These are phyloP conservation scores for Phytophthora lateralis DNA, from an alignment of 352 stramenopile species.

Conservation along the genomic window DNA sequence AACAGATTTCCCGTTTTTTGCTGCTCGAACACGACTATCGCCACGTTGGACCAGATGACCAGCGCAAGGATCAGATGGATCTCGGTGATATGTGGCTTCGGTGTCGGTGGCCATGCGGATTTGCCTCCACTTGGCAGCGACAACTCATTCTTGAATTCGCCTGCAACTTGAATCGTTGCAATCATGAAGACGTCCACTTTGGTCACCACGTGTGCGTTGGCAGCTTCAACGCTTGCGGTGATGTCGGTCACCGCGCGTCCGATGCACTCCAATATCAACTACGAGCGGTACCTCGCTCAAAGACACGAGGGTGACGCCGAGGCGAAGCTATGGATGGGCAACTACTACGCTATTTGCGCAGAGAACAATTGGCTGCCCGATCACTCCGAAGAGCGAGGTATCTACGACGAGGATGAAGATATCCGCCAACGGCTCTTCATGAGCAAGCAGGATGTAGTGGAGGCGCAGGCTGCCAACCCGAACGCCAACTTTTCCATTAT, in stretches of 20 bases:
- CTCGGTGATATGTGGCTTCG: constrained; percentile 15
- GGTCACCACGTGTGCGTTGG: constrained; percentile 15
- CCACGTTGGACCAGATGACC: constrained; percentile 19
- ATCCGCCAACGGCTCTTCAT: constrained; percentile 40
- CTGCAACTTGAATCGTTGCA: no score
- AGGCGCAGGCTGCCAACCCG: constrained; percentile 32
- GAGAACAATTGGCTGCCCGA: constrained; percentile 35
- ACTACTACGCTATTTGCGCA: constrained; percentile 15
- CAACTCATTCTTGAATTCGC: constrained; percentile 35
- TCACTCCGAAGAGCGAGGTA: constrained; percentile 28
- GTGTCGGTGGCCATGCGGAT: constrained; percentile 10
- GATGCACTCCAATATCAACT: constrained; percentile 45
- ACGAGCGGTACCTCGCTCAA: constrained; percentile 43
- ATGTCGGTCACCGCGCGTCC: constrained; percentile 7
- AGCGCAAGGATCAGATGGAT: constrained; percentile 25
- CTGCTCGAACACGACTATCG: constrained; percentile 24
- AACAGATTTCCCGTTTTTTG: constrained; percentile 35
- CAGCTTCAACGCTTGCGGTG: constrained; percentile 19
- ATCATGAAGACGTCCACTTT: constrained; percentile 25
- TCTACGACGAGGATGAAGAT: constrained; percentile 35
- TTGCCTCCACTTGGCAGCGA: background rate
- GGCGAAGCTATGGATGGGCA: constrained; percentile 22
- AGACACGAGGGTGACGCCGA: constrained; percentile 23
- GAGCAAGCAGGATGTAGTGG: constrained; percentile 36
- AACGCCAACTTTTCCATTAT: constrained; percentile 47